These are phyloP conservation scores for Grosmannia serpens DNA, from an alignment of 2,329 filamentous ascomycete genomes.

Conservation along the genomic window DNA sequence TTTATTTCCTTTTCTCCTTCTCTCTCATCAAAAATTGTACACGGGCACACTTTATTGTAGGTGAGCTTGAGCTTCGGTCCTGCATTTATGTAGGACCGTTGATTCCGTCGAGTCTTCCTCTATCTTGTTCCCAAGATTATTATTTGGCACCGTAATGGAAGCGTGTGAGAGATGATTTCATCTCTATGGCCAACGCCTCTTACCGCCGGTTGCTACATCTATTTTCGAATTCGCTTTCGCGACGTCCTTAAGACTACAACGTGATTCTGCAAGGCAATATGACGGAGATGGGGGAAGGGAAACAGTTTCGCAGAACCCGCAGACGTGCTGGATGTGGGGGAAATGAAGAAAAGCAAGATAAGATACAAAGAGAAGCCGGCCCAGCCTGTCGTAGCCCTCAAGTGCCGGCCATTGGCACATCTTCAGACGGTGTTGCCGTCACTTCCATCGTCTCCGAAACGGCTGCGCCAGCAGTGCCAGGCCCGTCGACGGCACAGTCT, in stretches of 20 bases:
- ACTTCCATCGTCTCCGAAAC: not conserved
- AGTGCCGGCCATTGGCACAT: not conserved
- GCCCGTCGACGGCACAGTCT: not conserved
- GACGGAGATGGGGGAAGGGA: not conserved
- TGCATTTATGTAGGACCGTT: slow-evolving; percentile 23
- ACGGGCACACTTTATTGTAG: slow-evolving; percentile 62
- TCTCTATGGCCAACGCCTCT: slow-evolving; percentile 54
- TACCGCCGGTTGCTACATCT: slow-evolving; percentile 64
- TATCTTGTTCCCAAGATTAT: slow-evolving; percentile 60
- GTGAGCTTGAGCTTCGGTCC: slow-evolving; percentile 44
- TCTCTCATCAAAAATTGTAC: slow-evolving; percentile 42
- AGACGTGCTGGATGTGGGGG: no score
- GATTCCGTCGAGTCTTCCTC: slow-evolving; percentile 54
- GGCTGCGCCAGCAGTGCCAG: not conserved
- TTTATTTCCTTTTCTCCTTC: slow-evolving; percentile 27
- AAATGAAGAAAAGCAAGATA: not conserved
- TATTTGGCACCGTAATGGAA: slow-evolving; percentile 58
- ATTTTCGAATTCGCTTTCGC: not conserved
- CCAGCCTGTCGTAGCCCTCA: not conserved
- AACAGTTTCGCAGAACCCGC: no score
- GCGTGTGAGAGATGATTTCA: slow-evolving; percentile 46
- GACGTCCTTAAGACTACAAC: not conserved
- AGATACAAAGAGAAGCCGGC: not conserved
- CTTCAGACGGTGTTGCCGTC: not conserved
- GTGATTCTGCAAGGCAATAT: no score